phyloP scores from a whole-genome alignment of 2,329 filamentous ascomycete genomes.

The Ascochyta clinopodiicola region DNA sequence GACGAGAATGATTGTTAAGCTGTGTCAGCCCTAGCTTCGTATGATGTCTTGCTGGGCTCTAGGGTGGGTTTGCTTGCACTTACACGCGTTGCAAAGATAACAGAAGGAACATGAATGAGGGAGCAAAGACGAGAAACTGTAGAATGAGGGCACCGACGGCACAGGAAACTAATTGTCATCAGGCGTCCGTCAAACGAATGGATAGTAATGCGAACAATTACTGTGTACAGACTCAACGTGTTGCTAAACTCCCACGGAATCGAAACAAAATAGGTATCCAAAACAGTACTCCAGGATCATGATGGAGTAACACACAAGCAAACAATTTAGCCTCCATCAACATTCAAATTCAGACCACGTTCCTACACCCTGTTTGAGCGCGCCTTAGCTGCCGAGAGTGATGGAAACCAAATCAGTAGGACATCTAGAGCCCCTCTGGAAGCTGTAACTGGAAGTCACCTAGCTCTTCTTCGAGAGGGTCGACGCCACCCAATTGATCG shows the following conservation, averaged over 20 bases:
- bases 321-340: constrained; percentile 12
- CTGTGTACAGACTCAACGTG: neutral
- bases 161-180: no score
- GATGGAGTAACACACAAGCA: constrained; percentile 5
- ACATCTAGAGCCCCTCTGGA: constrained; percentile 37
- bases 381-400: neutral
- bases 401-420: neutral
- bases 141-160: no score
- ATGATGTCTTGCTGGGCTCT: no score
- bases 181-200: neutral
- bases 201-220: constrained; percentile 13
- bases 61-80: no score
- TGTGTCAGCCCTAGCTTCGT: no score
- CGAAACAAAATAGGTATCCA: constrained; percentile 12
- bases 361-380: neutral
- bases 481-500: constrained; percentile 30
- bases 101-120: no score
- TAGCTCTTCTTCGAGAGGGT: constrained; percentile 37
- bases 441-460: constrained; percentile 42
- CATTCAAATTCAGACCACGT: neutral
- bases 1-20: constrained; percentile 38
- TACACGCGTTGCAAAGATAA: no score
- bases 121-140: no score
- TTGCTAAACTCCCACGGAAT: neutral
- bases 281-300: constrained; percentile 14